phyloP scores from a whole-genome alignment of 2,329 filamentous ascomycete species.

The Epichloe gansuensis region DNA sequence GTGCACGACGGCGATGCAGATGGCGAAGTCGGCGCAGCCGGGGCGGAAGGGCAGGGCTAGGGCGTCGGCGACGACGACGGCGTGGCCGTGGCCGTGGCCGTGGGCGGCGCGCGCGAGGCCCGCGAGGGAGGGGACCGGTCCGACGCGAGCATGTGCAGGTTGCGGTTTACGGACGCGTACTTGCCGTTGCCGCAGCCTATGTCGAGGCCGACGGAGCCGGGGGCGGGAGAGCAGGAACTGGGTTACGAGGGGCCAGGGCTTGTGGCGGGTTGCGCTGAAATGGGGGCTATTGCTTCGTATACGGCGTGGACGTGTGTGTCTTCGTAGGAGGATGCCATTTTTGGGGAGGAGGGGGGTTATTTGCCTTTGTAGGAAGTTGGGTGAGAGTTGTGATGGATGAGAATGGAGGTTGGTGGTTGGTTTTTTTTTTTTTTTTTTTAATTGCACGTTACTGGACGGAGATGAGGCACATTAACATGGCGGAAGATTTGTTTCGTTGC shows the following conservation, averaged over 20 bases:
- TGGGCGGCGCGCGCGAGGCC: slow-evolving; percentile 30
- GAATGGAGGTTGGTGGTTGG: too few relatives aligned
- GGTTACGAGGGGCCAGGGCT: slow-evolving; percentile 88
- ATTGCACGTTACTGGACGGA: too few relatives aligned
- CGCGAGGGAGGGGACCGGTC: slow-evolving; percentile 60
- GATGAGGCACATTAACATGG: too few relatives aligned
- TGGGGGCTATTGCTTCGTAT: slow-evolving; percentile 81
- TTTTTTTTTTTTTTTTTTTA: too few relatives aligned
- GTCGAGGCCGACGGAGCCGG: slow-evolving; percentile 73
- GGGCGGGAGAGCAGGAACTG: slow-evolving; percentile 56
- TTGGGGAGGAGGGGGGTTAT: too few relatives aligned
- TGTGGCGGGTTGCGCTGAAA: slow-evolving; percentile 68
- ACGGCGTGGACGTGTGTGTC: slow-evolving; percentile 78
- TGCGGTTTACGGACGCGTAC: slow-evolving; percentile 69
- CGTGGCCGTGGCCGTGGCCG: slow-evolving; percentile 38
- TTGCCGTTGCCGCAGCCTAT: slow-evolving; percentile 96
- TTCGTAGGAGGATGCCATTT: slow-evolving; percentile 50
- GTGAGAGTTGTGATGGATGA: too few relatives aligned
- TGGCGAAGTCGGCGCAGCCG: slow-evolving; percentile 60
- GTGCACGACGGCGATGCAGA: slow-evolving; percentile 89
- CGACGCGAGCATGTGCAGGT: slow-evolving; percentile 70
- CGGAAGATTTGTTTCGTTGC: too few relatives aligned
- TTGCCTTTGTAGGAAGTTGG: too few relatives aligned
- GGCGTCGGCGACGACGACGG: slow-evolving; percentile 65
- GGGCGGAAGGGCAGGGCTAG: slow-evolving; percentile 68